These are phyloP conservation scores for Amanita brunnescens DNA, from an alignment of 768 basidiomycete genomes.

Conservation along the genomic window DNA sequence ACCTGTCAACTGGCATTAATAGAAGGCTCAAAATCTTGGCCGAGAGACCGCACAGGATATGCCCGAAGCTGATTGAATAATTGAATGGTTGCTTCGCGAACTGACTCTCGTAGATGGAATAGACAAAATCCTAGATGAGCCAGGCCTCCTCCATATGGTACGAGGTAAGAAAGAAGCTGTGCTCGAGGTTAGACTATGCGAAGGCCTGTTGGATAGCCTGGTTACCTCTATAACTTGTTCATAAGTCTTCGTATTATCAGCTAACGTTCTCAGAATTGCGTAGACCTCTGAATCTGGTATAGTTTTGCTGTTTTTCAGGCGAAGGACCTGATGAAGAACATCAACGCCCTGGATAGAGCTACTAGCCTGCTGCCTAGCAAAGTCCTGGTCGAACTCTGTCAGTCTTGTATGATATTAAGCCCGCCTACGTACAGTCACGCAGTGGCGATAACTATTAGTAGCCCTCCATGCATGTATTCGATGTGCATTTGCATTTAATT, in stretches of 20 bases:
- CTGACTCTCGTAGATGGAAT: slow-evolving; percentile 75
- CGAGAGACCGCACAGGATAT: slow-evolving; percentile 52
- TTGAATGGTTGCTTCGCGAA: slow-evolving; percentile 76
- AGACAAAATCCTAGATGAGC: slow-evolving; percentile 81
- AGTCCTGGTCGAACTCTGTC: slow-evolving; percentile 44
- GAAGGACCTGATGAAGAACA: slow-evolving; percentile 74
- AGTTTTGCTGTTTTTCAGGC: slow-evolving; percentile 65
- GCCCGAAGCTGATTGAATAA: slow-evolving; percentile 72
- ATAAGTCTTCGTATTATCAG: slow-evolving; percentile 65
- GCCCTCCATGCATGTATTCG: slow-evolving; percentile 92
- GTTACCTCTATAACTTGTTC: slow-evolving; percentile 84
- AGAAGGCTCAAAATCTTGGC: slow-evolving; percentile 8
- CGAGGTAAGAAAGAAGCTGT: slow-evolving; percentile 74
- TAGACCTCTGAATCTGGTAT: slow-evolving; percentile 68
- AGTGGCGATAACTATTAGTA: slow-evolving; percentile 73
- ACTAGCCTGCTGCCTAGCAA: slow-evolving; percentile 41
- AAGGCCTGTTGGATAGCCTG: not conserved
- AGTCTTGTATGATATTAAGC: slow-evolving; percentile 9
- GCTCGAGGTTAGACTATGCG: slow-evolving; percentile 1
- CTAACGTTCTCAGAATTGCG: slow-evolving; percentile 65
- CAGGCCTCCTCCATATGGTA: slow-evolving; percentile 75
- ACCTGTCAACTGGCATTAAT: slow-evolving; percentile 36
- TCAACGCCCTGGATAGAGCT: slow-evolving; percentile 76
- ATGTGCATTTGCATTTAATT: slow-evolving; percentile 67
- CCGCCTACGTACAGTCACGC: slow-evolving; percentile 40